Conservation (phyloP, 371 early-diverging fungal species). For the Lichtheimia ornata region DNA sequence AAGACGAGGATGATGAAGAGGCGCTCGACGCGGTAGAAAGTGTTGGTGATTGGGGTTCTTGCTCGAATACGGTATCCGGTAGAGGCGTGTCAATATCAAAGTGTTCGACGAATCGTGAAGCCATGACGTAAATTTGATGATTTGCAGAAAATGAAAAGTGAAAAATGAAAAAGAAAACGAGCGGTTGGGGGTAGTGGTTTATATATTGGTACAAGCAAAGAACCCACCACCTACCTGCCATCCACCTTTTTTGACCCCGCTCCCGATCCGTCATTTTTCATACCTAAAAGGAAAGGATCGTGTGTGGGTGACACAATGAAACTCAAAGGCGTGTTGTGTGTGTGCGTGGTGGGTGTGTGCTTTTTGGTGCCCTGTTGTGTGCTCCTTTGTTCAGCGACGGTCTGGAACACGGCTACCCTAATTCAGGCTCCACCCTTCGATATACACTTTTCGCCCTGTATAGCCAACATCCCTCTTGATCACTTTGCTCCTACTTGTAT, state of each 20-base stretch:
- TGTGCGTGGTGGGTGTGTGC: no score
- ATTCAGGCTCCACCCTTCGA: no score
- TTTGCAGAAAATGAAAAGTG: neutral
- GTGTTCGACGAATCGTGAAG: conserved; percentile 10
- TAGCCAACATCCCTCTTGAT: neutral
- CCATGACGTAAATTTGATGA: neutral
- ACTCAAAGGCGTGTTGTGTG: no score
- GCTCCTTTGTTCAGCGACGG: no score
- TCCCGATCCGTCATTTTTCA: neutral
- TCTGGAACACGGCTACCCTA: no score
- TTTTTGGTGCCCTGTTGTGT: no score
- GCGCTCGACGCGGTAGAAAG: conserved; percentile 3
- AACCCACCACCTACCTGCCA: neutral
- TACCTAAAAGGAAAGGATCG: no score
- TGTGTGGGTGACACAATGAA: no score
- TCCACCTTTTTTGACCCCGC: neutral
- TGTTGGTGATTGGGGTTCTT: neutral
- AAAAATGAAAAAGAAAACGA: neutral
- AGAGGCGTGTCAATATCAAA: conserved; percentile 3
- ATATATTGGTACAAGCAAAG: neutral
- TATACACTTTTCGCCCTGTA: no score
- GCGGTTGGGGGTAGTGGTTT: neutral
- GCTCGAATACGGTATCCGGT: neutral
- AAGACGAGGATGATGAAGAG: neutral
- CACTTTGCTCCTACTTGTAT: neutral